These are phyloP conservation scores for Sordaria brevicollis DNA, from an alignment of 495 filamentous ascomycete species.

Conservation along the genomic window DNA sequence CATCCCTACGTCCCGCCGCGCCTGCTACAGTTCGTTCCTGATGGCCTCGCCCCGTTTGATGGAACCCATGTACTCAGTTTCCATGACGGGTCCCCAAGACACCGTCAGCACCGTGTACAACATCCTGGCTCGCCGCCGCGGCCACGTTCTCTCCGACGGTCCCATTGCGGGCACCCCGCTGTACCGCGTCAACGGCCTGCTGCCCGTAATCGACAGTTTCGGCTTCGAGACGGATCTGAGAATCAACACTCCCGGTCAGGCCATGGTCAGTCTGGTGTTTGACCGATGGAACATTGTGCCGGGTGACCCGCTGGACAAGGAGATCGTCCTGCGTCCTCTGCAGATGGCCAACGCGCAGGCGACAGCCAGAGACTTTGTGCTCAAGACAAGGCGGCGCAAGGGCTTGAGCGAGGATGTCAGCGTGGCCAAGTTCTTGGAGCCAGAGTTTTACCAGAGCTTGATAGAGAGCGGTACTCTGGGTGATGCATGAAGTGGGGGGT, in stretches of 20 bases:
- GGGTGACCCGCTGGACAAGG: slow-evolving; percentile 86
- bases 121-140: slow-evolving; percentile 74
- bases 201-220: slow-evolving; percentile 94
- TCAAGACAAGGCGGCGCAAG: slow-evolving; percentile 91
- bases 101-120: slow-evolving; percentile 84
- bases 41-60: slow-evolving; percentile 95
- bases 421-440: slow-evolving; percentile 91
- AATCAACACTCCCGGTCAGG: slow-evolving; percentile 91
- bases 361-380: slow-evolving; percentile 87
- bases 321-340: slow-evolving; percentile 68
- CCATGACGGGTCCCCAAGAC: slow-evolving; percentile 88
- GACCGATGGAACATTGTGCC: slow-evolving; percentile 93
- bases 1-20: slow-evolving; percentile 84
- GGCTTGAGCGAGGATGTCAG: slow-evolving; percentile 91
- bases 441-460: slow-evolving; percentile 78
- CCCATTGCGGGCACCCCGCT: slow-evolving; percentile 94
- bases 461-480: slow-evolving; percentile 81
- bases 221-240: slow-evolving; percentile 95
- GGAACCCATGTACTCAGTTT: slow-evolving; percentile 87
- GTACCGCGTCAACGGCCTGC: slow-evolving; percentile 78
- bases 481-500: slow-evolving; percentile 11
- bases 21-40: slow-evolving; percentile 88
- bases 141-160: slow-evolving; percentile 86
- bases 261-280: slow-evolving; percentile 83
- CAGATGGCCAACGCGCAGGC: slow-evolving; percentile 80